These are phyloP conservation scores for Fusarium annulatum DNA, from an alignment of 2,329 filamentous ascomycete species.

Conservation along the genomic window DNA sequence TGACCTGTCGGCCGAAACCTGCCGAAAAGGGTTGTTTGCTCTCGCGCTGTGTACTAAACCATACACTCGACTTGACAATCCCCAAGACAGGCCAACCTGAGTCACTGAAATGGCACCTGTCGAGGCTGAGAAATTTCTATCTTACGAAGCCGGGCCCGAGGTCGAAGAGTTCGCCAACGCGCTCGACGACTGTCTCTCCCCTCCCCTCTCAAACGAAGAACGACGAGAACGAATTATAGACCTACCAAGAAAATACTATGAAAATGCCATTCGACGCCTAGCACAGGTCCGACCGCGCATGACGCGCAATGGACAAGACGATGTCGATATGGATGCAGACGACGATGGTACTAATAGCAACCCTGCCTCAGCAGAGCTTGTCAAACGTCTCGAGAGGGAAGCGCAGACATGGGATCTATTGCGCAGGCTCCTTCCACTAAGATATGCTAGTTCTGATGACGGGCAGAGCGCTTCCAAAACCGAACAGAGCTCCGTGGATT, in stretches of 20 bases:
- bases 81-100: background rate
- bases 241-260: conserved; percentile 68
- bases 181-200: conserved; percentile 77
- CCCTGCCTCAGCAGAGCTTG: conserved; percentile 43
- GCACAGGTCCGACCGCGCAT: conserved; percentile 47
- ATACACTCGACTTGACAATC: conserved; percentile 1
- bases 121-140: conserved; percentile 13
- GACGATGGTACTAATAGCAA: conserved; percentile 54
- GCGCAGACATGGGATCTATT: conserved; percentile 92
- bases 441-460: conserved; percentile 60
- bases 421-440: conserved; percentile 76
- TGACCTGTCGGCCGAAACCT: conserved; percentile 42
- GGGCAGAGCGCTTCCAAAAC: conserved; percentile 49
- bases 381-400: conserved; percentile 77
- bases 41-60: background rate
- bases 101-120: conserved; percentile 31
- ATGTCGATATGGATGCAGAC: conserved; percentile 68
- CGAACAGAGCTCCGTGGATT: conserved; percentile 16
- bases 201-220: conserved; percentile 61
- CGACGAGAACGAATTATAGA: conserved; percentile 74
- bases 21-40: conserved; percentile 43
- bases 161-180: conserved; percentile 88
- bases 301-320: conserved; percentile 52
- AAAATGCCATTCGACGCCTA: conserved; percentile 57
- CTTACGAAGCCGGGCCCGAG: conserved; percentile 70